phyloP scores from a whole-genome alignment of 2,329 filamentous ascomycete species.

The Monosporascus sp. region DNA sequence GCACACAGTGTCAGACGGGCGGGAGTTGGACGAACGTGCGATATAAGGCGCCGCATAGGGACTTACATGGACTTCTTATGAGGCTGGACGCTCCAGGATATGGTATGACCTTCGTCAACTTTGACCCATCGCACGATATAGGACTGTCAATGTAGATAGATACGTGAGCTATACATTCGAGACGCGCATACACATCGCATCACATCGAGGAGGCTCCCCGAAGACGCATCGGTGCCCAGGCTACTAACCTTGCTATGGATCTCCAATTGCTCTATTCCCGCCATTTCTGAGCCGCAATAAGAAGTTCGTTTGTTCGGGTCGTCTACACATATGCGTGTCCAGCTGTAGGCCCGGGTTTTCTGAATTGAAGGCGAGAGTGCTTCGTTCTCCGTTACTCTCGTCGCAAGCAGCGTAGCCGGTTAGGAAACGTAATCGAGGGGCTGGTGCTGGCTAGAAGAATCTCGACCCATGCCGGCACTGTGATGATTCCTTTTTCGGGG shows the following conservation, averaged over 20 bases:
- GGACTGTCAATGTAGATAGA: constrained; percentile 51
- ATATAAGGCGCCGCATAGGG: not conserved
- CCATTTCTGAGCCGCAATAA: constrained; percentile 51
- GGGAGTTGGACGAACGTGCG: too few relatives aligned
- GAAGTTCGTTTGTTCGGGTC: not conserved
- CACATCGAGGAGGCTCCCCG: too few relatives aligned
- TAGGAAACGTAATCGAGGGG: too few relatives aligned
- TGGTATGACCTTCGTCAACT: constrained; percentile 82
- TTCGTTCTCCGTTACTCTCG: too few relatives aligned
- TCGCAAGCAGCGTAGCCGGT: too few relatives aligned
- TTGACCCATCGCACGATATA: constrained; percentile 98
- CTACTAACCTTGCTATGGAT: constrained; percentile 86
- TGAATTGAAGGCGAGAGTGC: too few relatives aligned
- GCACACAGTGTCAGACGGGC: not conserved
- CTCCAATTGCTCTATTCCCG: constrained; percentile 92
- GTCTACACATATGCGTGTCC: not conserved
- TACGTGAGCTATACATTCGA: not conserved
- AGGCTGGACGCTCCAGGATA: constrained; percentile 96
- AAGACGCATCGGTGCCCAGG: not conserved
- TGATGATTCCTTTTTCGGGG: too few relatives aligned
- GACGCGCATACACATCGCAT: too few relatives aligned
- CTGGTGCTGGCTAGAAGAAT: too few relatives aligned
- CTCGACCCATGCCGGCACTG: too few relatives aligned
- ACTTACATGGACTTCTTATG: constrained; percentile 90
- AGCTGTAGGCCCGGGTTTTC: too few relatives aligned